A percentile compares a stretch with the other conserved stretches of the same genome.
These are phyloP conservation scores for Phytopythium ostracodes DNA, from an alignment of 352 stramenopile species.

Conservation along the genomic window DNA sequence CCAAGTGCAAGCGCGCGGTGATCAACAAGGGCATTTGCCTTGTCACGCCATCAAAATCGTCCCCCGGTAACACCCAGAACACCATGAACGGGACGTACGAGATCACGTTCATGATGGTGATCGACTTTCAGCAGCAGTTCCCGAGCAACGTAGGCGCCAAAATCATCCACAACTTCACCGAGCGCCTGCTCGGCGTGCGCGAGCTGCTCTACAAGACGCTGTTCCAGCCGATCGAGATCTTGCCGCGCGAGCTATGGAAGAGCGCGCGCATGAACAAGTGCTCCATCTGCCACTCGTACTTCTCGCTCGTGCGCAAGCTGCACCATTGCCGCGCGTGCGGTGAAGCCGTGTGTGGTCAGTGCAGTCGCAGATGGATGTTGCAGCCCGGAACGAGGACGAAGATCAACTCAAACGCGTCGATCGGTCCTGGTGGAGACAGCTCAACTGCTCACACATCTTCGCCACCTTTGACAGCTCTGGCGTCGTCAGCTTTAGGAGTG, in stretches of 20 bases:
- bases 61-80: conserved; percentile 8
- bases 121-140: conserved; percentile 86
- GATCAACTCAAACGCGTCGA: background rate
- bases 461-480: background rate
- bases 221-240: conserved; percentile 62
- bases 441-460: background rate
- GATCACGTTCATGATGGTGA: conserved; percentile 81
- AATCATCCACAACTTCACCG: conserved; percentile 78
- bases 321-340: conserved; percentile 83
- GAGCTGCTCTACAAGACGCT: conserved; percentile 84
- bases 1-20: conserved; percentile 81
- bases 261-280: conserved; percentile 52
- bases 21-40: conserved; percentile 83
- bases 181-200: conserved; percentile 73
- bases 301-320: conserved; percentile 68
- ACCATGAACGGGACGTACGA: conserved; percentile 38
- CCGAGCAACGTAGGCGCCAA: conserved; percentile 45
- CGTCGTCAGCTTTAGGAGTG: background rate
- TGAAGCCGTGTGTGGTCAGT: conserved; percentile 78
- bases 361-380: conserved; percentile 78
- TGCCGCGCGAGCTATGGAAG: conserved; percentile 65
- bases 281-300: conserved; percentile 56
- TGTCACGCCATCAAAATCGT: conserved; percentile 36
- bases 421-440: background rate
- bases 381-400: conserved; percentile 41